A percentile compares a stretch with the other conserved stretches of the same genome.
Evolutionary conservation across 495 filamentous ascomycete genomes (phyloP).

Genomic region (Hypoxylon rickii): DNA sequence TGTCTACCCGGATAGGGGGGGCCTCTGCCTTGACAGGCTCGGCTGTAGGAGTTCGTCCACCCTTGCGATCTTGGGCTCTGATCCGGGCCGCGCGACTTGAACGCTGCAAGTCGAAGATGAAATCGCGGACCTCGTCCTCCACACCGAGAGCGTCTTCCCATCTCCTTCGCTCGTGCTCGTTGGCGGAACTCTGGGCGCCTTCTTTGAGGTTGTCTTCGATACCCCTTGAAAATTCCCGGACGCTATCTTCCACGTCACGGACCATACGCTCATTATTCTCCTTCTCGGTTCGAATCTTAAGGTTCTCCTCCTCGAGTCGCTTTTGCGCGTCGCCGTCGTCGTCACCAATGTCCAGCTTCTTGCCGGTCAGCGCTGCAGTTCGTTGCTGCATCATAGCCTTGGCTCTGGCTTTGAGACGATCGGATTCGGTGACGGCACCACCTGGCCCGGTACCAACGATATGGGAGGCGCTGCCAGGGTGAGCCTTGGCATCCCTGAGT

Average conservation of each 20-base stretch:
- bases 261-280: constrained; percentile 97
- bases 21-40: constrained; percentile 53
- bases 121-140: constrained; percentile 93
- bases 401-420: constrained; percentile 90
- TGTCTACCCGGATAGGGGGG: constrained; percentile 44
- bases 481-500: constrained; percentile 86
- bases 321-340: constrained; percentile 79
- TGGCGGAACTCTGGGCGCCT: constrained; percentile 64
- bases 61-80: constrained; percentile 67
- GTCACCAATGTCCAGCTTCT: constrained; percentile 64
- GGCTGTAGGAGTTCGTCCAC: constrained; percentile 48
- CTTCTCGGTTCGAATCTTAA: constrained; percentile 76
- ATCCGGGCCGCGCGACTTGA: constrained; percentile 75
- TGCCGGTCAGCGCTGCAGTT: constrained; percentile 87
- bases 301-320: constrained; percentile 84
- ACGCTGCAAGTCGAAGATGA: constrained; percentile 94
- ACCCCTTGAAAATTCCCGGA: constrained; percentile 81
- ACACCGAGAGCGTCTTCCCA: constrained; percentile 98
- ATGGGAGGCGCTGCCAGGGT: constrained; percentile 79
- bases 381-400: constrained; percentile 99
- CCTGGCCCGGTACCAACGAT: constrained; percentile 95
- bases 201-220: constrained; percentile 88
- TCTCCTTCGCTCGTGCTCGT: constrained; percentile 86
- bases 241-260: constrained; percentile 93
- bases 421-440: constrained; percentile 87